Evolutionary conservation across 1,284 basidiomycete genomes (phyloP).

Genomic region (Filobasidium uniguttulatum): DNA sequence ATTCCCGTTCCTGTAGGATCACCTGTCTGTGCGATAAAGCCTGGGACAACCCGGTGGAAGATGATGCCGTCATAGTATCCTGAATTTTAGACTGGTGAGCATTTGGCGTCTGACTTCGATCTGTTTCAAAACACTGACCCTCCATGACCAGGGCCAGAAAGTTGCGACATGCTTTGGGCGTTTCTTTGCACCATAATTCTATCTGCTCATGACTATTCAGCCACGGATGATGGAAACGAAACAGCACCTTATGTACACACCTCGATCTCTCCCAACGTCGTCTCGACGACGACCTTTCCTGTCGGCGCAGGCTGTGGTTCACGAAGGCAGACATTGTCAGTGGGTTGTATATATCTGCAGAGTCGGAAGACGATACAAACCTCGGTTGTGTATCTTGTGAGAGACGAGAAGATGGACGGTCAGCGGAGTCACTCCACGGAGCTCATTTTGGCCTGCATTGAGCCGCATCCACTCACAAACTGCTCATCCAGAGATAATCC

Average conservation of each 20-base stretch:
- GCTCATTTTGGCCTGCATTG: not conserved
- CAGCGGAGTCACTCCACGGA: not conserved
- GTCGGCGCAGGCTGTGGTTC: constrained; percentile 46
- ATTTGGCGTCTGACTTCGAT: not conserved
- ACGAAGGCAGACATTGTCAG: not conserved
- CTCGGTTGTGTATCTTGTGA: not conserved
- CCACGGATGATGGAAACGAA: constrained; percentile 3
- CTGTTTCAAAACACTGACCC: constrained; percentile 47
- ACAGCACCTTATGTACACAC: constrained; percentile 19
- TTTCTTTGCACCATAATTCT: constrained; percentile 91
- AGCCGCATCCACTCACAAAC: not conserved
- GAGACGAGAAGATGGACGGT: not conserved
- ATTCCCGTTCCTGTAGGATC: constrained; percentile 81
- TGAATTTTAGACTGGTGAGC: constrained; percentile 25
- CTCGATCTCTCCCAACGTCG: constrained; percentile 80
- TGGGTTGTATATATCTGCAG: not conserved
- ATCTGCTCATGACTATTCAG: constrained; percentile 38
- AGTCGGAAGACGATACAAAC: not conserved
- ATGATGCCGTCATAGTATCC: constrained; percentile 92
- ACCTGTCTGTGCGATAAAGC: constrained; percentile 89
- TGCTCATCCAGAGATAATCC: constrained; percentile 1
- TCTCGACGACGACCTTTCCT: constrained; percentile 75
- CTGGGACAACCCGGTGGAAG: constrained; percentile 81
- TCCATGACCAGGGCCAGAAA: constrained; percentile 81
- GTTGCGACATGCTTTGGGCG: constrained; percentile 85